Evolutionary conservation across 495 filamentous ascomycete genomes (phyloP), one percentile per base, ranked within the genome.

Genomic region (Penicillium paxilli): DNA sequence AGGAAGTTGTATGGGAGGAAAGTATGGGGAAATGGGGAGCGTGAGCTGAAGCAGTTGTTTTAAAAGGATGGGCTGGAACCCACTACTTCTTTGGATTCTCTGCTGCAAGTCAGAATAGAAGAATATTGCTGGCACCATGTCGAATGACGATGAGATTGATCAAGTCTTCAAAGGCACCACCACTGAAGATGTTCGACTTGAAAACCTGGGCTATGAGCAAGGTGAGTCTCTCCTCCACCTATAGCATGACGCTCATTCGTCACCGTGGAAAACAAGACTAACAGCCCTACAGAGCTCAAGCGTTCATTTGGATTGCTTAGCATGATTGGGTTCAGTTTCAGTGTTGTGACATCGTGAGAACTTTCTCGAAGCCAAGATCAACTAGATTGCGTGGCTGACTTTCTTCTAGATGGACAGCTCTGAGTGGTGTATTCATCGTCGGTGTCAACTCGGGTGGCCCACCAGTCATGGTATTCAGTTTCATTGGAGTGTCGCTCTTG

Each of bases 251-350:
- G n/a, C n/a, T n/a, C n/a, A n/a, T n/a, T n/a, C n/a, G n/a, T n/a
- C n/a, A n/a, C n/a, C n/a, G n/a, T 25, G 12, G 24, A 30, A 21
- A 44, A 3, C 14, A 23, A 7, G 1, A 35, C 51, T 60, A 9
- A 67, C 32, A 46, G 33, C 5, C 11, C 12, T 26, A 6, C 32
- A 81, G 82, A 84, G 64, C 71, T 84, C 54, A 81, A 81, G 55
- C 74, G 82, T 12, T 78, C 78, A 9, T 85, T 82, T 49, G 72
- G 81, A n/a, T 55, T 84, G 38, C 58, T 85, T 28, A 79, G 78
- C 44, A 85, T 85, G 80, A 71, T 85, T 44, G 81, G 80, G 3
- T 83, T 85, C 64, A 77, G 72, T 47, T 84, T 85, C 63, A 79
- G 73, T 47, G 78, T 85, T 41, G 80, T 85, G n/a, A 81, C 80